Base-by-base conservation (phyloP, 495 filamentous ascomycete species). In the Neurospora hispaniola region DNA sequence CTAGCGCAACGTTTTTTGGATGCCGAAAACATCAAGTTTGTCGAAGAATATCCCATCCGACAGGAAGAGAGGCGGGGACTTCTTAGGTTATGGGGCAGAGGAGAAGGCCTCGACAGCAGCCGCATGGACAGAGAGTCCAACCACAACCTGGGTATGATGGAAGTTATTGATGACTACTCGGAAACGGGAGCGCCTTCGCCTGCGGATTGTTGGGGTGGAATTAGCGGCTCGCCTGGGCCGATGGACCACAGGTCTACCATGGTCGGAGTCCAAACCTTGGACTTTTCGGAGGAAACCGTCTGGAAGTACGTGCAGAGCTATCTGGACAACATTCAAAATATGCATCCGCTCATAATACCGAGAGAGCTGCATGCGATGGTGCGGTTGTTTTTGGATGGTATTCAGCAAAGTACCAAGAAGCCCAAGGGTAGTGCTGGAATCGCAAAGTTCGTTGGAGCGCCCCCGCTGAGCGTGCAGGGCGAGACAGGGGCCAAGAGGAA, bases 331-430 rank as follows among this genome's bases (percentile, higher is more conserved):
- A 91, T 99, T 46, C 91, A 97, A 76, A 92, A 89, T 71, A 88
- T 99, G 79, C 96, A 98, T 79, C 96, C 96, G 14, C 94, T 98
- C 77, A 85, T 99, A 44, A 79, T 83, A 6, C 84, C 84, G 18
- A 77, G 76, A 27, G 81, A 84, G 74, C 81, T 89, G 5, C 76
- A 87, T 42, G 83, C 82, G 2, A 84, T 87, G 79, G 83, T 87
- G 1, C 83, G 81, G 42, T 71, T 81, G 42, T 88, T 89, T 69
- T 73, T 89, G 66, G 83, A 84, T 69, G 78, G 78, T 8, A 69
- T 84, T 38, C 82, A 82, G 38, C 71, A 75, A 66, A 79, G 69
- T 43, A 76, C 76, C 48, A 74, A 70, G 16, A 74, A 73, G n/a
- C 78, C 78, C 12, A 62, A 72, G 54, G 74, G 59, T 35, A 75